Percentiles rank a stretch among this genome's conserved stretches.
Evolutionary conservation across 208 protist species (phyloP).

Genomic region (Leishmania mexicana): DNA sequence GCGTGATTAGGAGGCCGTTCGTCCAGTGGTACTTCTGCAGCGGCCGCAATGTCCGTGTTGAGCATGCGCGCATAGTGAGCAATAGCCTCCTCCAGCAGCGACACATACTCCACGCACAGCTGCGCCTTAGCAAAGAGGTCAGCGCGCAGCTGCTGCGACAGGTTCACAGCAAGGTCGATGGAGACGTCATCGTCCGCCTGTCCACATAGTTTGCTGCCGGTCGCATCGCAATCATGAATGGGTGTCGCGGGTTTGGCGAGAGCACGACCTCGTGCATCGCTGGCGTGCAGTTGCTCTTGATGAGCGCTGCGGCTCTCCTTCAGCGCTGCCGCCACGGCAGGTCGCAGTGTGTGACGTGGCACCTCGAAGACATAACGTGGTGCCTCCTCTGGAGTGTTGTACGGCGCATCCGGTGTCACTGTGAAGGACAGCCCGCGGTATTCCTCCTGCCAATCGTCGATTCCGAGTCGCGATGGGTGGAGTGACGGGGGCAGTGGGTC

Average conservation of each 20-base stretch:
- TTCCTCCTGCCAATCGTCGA: constrained; percentile 5
- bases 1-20: background rate
- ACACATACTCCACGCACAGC: constrained; percentile 71
- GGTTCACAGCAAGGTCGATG: constrained; percentile 46
- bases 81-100: constrained; percentile 55
- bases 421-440: constrained; percentile 16
- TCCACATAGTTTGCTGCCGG: background rate
- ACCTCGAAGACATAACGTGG: constrained; percentile 73
- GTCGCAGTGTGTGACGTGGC: constrained; percentile 47
- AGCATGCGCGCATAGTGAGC: constrained; percentile 39
- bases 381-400: constrained; percentile 17
- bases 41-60: constrained; percentile 25
- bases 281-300: background rate
- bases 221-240: background rate
- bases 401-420: constrained; percentile 28
- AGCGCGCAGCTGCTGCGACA: constrained; percentile 51
- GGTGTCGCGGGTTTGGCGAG: background rate
- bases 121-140: constrained; percentile 75
- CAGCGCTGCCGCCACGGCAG: constrained; percentile 44
- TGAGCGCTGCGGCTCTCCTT: constrained; percentile 32
- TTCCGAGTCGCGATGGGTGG: constrained; percentile 22
- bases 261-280: background rate
- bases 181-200: constrained; percentile 18
- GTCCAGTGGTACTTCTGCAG: constrained; percentile 16
- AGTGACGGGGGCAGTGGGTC: constrained; percentile 60